Evolutionary conservation across 2,329 filamentous ascomycete species (phyloP), one percentile per base, ranked within the genome.

Genomic region (Fusarium floridanum): DNA sequence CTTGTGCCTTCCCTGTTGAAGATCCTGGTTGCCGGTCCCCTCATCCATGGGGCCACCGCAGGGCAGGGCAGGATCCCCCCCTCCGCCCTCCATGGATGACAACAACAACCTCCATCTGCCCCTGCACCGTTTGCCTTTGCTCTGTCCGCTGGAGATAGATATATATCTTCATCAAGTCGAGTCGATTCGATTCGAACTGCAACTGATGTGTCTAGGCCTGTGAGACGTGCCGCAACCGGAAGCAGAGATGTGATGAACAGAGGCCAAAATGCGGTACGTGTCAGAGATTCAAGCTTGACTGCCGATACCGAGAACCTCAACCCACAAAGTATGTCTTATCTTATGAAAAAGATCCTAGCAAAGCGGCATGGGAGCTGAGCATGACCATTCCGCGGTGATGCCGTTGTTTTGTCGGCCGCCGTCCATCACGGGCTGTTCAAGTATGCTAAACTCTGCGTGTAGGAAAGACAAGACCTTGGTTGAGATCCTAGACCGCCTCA

Each of bases 181-280:
- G 27, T 27, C 12, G 37, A 41, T 10, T 32, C 29, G 29, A 32
- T 32, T 27, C 10, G 37, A 41, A 37, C 6, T 41, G 20, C 48
- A 12, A 39, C 75, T 79, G 29, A 79, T 60, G 53, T 16, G 12
- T 17, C 24, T 59, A 87, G 84, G 89, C 89, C 22, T 91, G 89
- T 82, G 88, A 91, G 76, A 90, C 86, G 34, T 91, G 89, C 80
- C 86, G 89, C 59, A 82, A 80, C 61, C 88, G 90, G 74, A 92
- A 92, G 81, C 90, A 91, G 74, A 90, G 88, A 83, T 92, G 91
- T 81, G 90, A 91, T 79, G 90, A 92, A 79, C 84, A 86, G 76
- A 84, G 89, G 65, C 90, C 90, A 20, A 90, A 89, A 80, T 92
- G 91, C 79, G 84, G 88, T 66, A 87, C 88, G 17, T 92, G 90